A percentile compares a stretch with the other conserved stretches of the same genome.
These are phyloP conservation scores for Aspergillus uvarum DNA, from an alignment of 2,329 filamentous ascomycete species.

Conservation along the genomic window DNA sequence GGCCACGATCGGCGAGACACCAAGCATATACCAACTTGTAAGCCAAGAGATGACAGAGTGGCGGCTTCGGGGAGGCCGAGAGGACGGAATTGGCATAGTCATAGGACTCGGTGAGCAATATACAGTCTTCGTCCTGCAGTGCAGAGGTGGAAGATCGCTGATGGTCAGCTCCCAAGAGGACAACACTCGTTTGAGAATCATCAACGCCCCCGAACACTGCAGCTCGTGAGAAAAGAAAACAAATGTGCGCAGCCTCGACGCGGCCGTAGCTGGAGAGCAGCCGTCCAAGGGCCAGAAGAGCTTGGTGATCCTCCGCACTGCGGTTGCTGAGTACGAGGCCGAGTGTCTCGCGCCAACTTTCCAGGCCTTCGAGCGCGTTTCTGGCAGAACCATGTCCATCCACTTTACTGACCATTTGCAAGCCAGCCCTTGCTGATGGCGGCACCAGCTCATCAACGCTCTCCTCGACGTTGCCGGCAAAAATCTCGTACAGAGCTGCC, in stretches of 20 bases:
- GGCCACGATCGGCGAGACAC: slow-evolving; percentile 78
- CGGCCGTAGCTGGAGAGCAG: slow-evolving; percentile 82
- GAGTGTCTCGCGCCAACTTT: slow-evolving; percentile 92
- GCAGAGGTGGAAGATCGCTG: slow-evolving; percentile 68
- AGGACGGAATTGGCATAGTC: slow-evolving; percentile 82
- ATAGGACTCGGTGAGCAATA: slow-evolving; percentile 94
- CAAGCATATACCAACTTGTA: slow-evolving; percentile 92
- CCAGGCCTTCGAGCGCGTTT: slow-evolving; percentile 78
- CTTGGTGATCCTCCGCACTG: slow-evolving; percentile 73
- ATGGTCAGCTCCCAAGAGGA: slow-evolving; percentile 83
- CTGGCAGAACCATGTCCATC: slow-evolving; percentile 60
- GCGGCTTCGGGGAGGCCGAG: slow-evolving; percentile 55
- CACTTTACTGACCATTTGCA: slow-evolving; percentile 81
- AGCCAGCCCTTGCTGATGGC: slow-evolving; percentile 83
- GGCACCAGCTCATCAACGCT: slow-evolving; percentile 95
- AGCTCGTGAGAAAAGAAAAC: slow-evolving; percentile 80
- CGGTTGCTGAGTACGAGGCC: slow-evolving; percentile 84
- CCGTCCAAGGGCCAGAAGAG: slow-evolving; percentile 75
- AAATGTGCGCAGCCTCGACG: slow-evolving; percentile 88
- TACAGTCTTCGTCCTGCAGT: slow-evolving; percentile 75
- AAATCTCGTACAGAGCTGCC: slow-evolving; percentile 86
- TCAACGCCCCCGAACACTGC: slow-evolving; percentile 79
- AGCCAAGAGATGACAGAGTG: slow-evolving; percentile 77
- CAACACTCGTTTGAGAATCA: slow-evolving; percentile 74
- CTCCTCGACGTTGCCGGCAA: slow-evolving; percentile 91